Conservation (phyloP, 768 basidiomycete species). For the Boletus subcaerulescens region DNA sequence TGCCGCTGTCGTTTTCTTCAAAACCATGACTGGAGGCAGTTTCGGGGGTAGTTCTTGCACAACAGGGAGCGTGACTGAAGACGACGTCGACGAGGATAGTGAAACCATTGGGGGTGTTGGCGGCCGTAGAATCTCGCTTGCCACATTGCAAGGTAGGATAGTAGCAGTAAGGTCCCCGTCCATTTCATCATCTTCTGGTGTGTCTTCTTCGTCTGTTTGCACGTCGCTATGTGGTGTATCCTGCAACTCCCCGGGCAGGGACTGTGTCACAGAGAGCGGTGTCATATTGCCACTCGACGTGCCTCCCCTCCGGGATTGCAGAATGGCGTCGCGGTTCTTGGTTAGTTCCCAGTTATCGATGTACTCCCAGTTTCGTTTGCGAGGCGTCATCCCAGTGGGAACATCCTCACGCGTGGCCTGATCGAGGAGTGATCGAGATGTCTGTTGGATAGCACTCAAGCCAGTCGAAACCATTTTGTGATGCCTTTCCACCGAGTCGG, state of each 20-base stretch:
- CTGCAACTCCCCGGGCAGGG: slow-evolving; percentile 31
- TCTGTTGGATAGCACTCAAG: slow-evolving; percentile 48
- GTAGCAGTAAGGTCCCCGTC: slow-evolving; percentile 23
- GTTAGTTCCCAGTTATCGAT: slow-evolving; percentile 72
- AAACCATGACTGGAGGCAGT: not conserved
- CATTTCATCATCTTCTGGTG: slow-evolving; percentile 5
- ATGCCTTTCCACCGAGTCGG: slow-evolving; percentile 42
- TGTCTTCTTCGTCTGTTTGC: slow-evolving; percentile 25
- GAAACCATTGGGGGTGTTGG: slow-evolving; percentile 30
- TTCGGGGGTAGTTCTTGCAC: slow-evolving; percentile 8
- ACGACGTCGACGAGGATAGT: slow-evolving; percentile 39
- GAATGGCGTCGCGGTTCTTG: slow-evolving; percentile 54
- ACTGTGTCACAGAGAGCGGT: slow-evolving; percentile 38
- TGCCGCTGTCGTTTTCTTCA: slow-evolving; percentile 21
- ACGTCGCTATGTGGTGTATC: slow-evolving; percentile 14
- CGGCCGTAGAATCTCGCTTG: slow-evolving; percentile 10
- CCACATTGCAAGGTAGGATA: slow-evolving; percentile 5
- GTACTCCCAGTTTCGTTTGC: slow-evolving; percentile 70
- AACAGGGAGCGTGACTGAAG: slow-evolving; percentile 30
- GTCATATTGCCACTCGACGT: slow-evolving; percentile 33
- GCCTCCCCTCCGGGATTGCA: slow-evolving; percentile 49
- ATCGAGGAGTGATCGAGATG: slow-evolving; percentile 49
- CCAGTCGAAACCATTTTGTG: slow-evolving; percentile 40
- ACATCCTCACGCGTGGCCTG: slow-evolving; percentile 61
- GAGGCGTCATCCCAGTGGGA: slow-evolving; percentile 72